Evolutionary conservation across 176 grass and related monocot genomes (phyloP), one percentile per base, ranked within the genome.

Genomic region (Carex littledalei): DNA sequence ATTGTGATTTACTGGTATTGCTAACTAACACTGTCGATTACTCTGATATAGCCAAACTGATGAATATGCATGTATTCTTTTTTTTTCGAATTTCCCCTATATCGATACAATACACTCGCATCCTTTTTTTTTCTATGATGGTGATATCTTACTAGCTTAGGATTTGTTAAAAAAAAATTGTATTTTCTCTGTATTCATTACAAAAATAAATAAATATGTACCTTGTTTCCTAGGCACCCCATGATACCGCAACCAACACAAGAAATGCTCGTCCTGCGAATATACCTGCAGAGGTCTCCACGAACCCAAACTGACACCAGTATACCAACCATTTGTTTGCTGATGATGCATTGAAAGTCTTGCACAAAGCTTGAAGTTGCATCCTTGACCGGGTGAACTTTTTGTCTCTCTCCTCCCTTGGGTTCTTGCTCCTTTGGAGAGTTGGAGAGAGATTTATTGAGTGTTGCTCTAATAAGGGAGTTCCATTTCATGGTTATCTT

Each of bases 241-340:
- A 98, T 87, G 86, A 98, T 84, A 59, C 96, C 96, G 0, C 93
- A 98, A 43, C 96, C 93, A 22, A 98, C 82, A 74, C 88, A 94
- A 24, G 93, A 94, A 59, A 92, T 88, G 79, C 84, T 84, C 3
- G 89, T 79, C 80, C 87, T 72, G 39, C 57, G 78, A 84, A 98
- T 86, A 80, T 88, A 79, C 34, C 81, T 69, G 76, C 55, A 70
- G 60, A 98, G 91, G 84, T 90, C 89, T 50, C 85, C 80, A 63
- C 90, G 90, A 39, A 77, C 88, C 96, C 96, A 98, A 49, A 98
- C 84, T 13, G 89, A 93, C 8, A 78, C 59, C 57, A 92, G 85
- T 77, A 98, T 94, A 59, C 96, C 96, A 26, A 95, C 96, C 96
- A 98, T 98, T 87, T 98, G 96, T 87, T 98, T 92, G 89, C 91